Evolutionary conservation across 2,329 filamentous ascomycete genomes (phyloP).

Genomic region (Coleophoma crateriformis): DNA sequence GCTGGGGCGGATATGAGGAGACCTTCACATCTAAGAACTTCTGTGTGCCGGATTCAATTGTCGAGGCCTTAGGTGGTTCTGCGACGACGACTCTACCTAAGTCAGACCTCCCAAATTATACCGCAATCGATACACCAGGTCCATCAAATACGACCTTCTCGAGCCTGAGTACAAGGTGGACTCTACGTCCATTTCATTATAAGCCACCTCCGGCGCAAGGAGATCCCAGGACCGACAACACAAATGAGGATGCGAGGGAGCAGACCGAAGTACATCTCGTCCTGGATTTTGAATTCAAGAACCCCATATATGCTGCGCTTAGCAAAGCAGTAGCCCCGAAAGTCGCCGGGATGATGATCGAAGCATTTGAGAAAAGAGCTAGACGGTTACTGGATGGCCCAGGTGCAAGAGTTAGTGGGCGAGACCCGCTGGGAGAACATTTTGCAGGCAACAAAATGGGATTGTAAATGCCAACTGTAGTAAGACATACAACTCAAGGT

Average conservation of each 20-base stretch:
- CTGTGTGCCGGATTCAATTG: slow-evolving; percentile 66
- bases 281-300: slow-evolving; percentile 80
- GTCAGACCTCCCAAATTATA: slow-evolving; percentile 33
- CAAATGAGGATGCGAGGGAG: slow-evolving; percentile 24
- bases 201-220: slow-evolving; percentile 35
- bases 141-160: slow-evolving; percentile 53
- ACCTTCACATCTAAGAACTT: slow-evolving; percentile 74
- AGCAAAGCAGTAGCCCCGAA: slow-evolving; percentile 78
- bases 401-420: background rate
- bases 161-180: slow-evolving; percentile 67
- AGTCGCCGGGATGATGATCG: slow-evolving; percentile 83
- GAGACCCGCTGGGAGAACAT: background rate
- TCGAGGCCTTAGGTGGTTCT: slow-evolving; percentile 71
- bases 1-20: slow-evolving; percentile 80
- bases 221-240: slow-evolving; percentile 23
- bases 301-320: slow-evolving; percentile 79
- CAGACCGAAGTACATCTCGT: slow-evolving; percentile 70
- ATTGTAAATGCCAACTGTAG: too few relatives aligned
- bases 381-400: slow-evolving; percentile 42
- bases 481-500: too few relatives aligned
- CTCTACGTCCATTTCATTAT: slow-evolving; percentile 44
- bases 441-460: background rate
- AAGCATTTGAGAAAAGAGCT: slow-evolving; percentile 84
- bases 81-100: slow-evolving; percentile 38
- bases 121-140: slow-evolving; percentile 28